A percentile compares a stretch with the other conserved stretches of the same genome.
phyloP scores from a whole-genome alignment of 495 filamentous ascomycete species.

The Emericellopsis terricola region DNA sequence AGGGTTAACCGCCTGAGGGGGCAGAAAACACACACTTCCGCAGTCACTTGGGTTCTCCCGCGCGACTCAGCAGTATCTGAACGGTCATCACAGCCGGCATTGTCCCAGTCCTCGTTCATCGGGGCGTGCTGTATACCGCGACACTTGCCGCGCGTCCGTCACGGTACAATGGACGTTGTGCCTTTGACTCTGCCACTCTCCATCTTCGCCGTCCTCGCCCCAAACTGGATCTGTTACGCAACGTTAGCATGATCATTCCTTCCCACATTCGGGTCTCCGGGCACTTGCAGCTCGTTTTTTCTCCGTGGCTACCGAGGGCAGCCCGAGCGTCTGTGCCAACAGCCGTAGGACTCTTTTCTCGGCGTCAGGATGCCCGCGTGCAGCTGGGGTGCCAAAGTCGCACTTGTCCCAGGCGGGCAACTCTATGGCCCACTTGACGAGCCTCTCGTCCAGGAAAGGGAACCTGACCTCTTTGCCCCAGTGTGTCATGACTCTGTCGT shows the following conservation, averaged over 20 bases:
- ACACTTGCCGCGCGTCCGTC: constrained; percentile 2
- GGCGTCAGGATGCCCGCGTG: constrained; percentile 36
- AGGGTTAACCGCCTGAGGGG: constrained; percentile 4
- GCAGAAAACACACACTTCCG: too few species aligned
- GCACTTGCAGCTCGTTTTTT: constrained; percentile 68
- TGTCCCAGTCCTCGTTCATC: neutral
- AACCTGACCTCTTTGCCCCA: constrained; percentile 88
- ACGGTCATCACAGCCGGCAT: constrained; percentile 33
- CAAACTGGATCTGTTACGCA: constrained; percentile 51
- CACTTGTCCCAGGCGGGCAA: constrained; percentile 70
- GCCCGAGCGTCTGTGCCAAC: constrained; percentile 55
- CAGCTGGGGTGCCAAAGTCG: constrained; percentile 42
- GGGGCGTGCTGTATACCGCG: neutral
- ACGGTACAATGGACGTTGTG: constrained; percentile 30
- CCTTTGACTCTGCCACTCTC: constrained; percentile 55
- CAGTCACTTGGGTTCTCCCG: too few species aligned
- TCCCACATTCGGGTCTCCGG: neutral
- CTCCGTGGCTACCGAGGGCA: constrained; percentile 51
- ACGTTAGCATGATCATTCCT: constrained; percentile 5
- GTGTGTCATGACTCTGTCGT: constrained; percentile 77
- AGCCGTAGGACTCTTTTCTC: constrained; percentile 71
- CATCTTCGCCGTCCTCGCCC: constrained; percentile 74
- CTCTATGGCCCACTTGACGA: constrained; percentile 63
- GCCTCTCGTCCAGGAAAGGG: constrained; percentile 74
- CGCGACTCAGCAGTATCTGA: constrained; percentile 40